Evolutionary conservation across 2,329 filamentous ascomycete genomes (phyloP), one percentile per base, ranked within the genome.

Genomic region (Neophaeococcomyces mojaviensis): DNA sequence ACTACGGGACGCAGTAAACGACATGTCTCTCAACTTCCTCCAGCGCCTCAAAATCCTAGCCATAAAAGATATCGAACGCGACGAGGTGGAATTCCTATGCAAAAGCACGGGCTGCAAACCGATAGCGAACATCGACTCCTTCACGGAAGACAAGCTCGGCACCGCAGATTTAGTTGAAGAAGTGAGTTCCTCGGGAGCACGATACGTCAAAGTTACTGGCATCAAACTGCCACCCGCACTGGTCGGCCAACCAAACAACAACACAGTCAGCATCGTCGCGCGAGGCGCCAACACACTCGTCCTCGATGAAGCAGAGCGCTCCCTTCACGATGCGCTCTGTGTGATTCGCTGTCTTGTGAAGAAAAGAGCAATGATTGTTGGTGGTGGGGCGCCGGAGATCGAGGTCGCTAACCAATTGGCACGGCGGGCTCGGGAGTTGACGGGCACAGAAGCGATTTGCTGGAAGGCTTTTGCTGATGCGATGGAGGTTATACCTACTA

Each of bases 381-480:
- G 92, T 67, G 92, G 92, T 61, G 92, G 92, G 64, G 92, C 92
- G 2, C 87, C 92, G 20, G 92, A 98, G 69, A 94, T 97, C 60
- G 89, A 97, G 69, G 90, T 98, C 59, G 87, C 92, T 18, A 85
- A 92, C 45, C 79, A 87, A 61, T 78, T 98, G 28, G 81, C 84
- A 47, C 84, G 86, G 68, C 84, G 86, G 62, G 81, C 90, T 7
- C 85, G 89, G 56, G 81, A 83, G 59, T 75, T 96, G 50, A 82
- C 83, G 1, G 94, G 94, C 50, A 96, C 92, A 4, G 92, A 98
- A 67, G 82, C 88, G 32, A 96, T 97, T 62, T 98, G 92, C 79
- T 98, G 88, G 87, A 97, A 96, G 72, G 90, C 90, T 1, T 98
- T 98, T 62, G 92, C 94, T 1, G 90, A 98, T 54, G 92, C 92